Conservation (phyloP, 2,329 filamentous ascomycete genomes). For the Elsinoe australis region DNA sequence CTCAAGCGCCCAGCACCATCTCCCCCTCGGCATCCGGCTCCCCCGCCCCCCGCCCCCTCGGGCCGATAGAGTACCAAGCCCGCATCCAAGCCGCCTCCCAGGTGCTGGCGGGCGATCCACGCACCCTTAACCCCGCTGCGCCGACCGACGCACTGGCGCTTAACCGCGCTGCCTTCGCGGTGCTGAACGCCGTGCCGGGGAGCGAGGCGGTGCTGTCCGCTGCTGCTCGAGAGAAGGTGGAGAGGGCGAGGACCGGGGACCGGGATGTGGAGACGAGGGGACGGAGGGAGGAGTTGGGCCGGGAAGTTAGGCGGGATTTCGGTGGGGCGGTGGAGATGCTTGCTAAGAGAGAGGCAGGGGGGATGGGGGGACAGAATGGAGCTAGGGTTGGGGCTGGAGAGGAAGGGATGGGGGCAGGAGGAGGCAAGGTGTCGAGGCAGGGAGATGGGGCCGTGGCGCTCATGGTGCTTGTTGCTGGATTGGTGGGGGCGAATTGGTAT, state of each 20-base stretch:
- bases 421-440: background rate
- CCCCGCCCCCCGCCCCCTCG: background rate
- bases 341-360: background rate
- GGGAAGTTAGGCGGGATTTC: background rate
- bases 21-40: background rate
- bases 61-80: background rate
- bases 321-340: background rate
- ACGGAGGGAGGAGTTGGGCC: background rate
- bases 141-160: background rate
- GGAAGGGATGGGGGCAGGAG: background rate
- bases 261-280: background rate
- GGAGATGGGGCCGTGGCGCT: background rate
- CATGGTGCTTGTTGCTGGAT: slow-evolving; percentile 5
- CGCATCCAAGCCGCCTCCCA: background rate
- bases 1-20: background rate
- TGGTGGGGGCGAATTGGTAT: slow-evolving; percentile 11
- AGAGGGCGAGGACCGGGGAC: background rate
- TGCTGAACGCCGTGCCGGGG: slow-evolving; percentile 2
- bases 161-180: slow-evolving; percentile 12
- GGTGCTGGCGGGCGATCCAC: slow-evolving; percentile 2
- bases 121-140: slow-evolving; percentile 1
- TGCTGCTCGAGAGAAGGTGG: background rate
- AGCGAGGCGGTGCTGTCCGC: slow-evolving; percentile 3
- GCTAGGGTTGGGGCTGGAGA: background rate
- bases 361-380: no score